Evolutionary conservation across 2,329 filamentous ascomycete genomes (phyloP).

Genomic region (Cladophialophora yegresii): DNA sequence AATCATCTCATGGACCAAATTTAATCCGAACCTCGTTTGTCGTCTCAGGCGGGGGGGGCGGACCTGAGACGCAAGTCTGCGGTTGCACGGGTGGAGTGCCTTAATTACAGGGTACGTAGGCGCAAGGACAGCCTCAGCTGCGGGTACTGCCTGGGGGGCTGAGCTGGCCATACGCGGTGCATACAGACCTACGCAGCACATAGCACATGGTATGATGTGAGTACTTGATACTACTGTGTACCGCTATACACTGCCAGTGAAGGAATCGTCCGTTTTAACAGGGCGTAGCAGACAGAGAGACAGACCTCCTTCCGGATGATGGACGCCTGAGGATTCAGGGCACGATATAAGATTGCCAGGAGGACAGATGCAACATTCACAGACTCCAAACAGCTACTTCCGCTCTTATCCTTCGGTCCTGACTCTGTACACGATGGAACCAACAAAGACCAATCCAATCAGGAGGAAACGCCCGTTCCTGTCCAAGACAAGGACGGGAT

Average conservation of each 20-base stretch:
- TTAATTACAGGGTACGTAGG: background rate
- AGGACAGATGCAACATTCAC: no score
- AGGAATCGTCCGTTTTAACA: background rate
- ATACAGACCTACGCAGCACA: no score
- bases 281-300: background rate
- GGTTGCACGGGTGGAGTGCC: no score
- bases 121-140: no score
- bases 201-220: no score
- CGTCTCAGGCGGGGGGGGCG: no score
- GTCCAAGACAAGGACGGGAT: constrained; percentile 43
- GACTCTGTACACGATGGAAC: constrained; percentile 7
- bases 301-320: background rate
- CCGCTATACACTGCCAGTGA: no score
- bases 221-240: no score
- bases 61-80: background rate
- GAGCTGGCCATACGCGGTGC: no score
- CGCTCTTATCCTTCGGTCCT: background rate
- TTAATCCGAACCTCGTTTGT: background rate
- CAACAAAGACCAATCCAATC: background rate
- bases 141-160: no score
- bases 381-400: no score
- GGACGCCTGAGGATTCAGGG: background rate
- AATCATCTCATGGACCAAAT: background rate
- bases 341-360: background rate
- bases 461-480: constrained; percentile 21